Evolutionary conservation across 2,329 filamentous ascomycete genomes (phyloP).

Genomic region (Fusarium verticillioides): DNA sequence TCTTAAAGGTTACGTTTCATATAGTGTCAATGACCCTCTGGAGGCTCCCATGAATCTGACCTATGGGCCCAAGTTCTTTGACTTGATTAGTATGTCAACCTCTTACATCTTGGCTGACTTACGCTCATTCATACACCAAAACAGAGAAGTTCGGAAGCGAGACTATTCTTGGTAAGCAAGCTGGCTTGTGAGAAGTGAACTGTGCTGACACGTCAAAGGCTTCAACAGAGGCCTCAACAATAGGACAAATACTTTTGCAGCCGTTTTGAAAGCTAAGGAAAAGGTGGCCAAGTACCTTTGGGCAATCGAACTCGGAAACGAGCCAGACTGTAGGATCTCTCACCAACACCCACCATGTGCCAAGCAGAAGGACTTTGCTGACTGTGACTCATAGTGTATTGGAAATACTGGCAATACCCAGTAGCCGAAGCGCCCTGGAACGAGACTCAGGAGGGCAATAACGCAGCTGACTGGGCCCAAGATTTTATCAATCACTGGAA

Average conservation of each 20-base stretch:
- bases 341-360: too few species aligned
- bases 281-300: neutral
- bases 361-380: neutral
- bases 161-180: neutral
- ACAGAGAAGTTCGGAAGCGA: neutral
- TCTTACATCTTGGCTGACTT: rapidly evolving
- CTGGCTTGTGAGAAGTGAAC: neutral
- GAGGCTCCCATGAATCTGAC: neutral
- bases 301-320: neutral
- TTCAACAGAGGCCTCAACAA: neutral
- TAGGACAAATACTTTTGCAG: neutral
- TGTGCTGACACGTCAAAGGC: neutral
- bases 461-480: neutral
- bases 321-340: neutral
- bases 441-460: neutral
- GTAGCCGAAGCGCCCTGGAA: neutral
- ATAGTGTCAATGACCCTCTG: neutral
- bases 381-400: neutral
- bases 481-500: neutral
- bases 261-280: neutral
- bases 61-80: neutral
- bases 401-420: neutral
- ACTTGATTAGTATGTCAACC: neutral
- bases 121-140: neutral
- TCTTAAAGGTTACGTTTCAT: neutral